Evolutionary conservation across 768 basidiomycete genomes (phyloP).

Genomic region (Pleurotus tuoliensis): DNA sequence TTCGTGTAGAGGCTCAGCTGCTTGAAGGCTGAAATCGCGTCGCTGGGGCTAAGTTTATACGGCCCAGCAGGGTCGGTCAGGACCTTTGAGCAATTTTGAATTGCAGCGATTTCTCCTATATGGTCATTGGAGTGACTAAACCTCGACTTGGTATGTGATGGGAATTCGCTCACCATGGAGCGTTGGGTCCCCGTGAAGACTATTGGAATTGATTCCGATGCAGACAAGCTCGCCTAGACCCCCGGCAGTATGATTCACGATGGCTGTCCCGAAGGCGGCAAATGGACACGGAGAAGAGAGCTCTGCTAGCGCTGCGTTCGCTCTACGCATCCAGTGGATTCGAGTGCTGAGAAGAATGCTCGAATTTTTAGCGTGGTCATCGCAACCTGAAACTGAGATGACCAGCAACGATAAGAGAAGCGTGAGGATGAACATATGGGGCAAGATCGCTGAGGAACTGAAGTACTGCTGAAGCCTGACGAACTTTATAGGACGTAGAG

Average conservation of each 20-base stretch:
- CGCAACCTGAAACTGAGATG: no score
- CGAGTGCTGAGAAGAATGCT: slow-evolving; percentile 12
- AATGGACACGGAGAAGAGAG: slow-evolving; percentile 12
- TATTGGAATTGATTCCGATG: slow-evolving; percentile 9
- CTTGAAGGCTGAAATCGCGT: slow-evolving; percentile 11
- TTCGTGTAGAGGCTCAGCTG: slow-evolving; percentile 10
- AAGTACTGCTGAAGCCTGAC: no score
- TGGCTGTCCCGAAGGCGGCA: slow-evolving; percentile 13
- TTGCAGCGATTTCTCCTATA: slow-evolving; percentile 16
- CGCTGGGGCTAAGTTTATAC: slow-evolving; percentile 11
- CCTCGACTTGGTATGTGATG: background rate
- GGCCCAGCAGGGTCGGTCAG: slow-evolving; percentile 14
- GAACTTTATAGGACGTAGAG: no score
- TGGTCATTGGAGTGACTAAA: background rate
- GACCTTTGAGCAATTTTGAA: slow-evolving; percentile 13
- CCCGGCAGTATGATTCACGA: slow-evolving; percentile 14
- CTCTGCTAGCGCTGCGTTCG: slow-evolving; percentile 9
- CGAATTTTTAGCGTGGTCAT: no score
- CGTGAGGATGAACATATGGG: no score
- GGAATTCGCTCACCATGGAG: slow-evolving; percentile 12
- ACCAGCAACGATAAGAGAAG: no score
- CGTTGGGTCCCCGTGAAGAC: slow-evolving; percentile 12
- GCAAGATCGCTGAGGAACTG: no score
- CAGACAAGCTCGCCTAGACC: slow-evolving; percentile 14
- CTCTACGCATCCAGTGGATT: slow-evolving; percentile 14